Conservation (phyloP, 2,329 filamentous ascomycete genomes). For the Fusarium poae region DNA sequence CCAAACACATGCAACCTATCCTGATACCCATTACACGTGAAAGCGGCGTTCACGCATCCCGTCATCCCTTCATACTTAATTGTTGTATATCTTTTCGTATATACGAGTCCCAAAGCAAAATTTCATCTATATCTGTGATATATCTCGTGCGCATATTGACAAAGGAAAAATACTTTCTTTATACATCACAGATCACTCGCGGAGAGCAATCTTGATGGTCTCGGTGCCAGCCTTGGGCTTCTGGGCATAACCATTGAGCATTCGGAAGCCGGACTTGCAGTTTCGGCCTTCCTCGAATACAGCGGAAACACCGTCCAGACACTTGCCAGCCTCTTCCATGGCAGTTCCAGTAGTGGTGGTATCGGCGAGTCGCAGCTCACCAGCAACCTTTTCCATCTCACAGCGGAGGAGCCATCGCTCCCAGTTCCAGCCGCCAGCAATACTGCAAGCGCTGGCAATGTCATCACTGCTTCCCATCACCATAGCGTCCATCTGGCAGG, state of each 20-base stretch:
- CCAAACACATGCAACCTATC: conserved; percentile 34
- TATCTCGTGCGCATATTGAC: conserved; percentile 29
- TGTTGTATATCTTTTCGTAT: conserved; percentile 25
- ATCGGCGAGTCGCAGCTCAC: conserved; percentile 70
- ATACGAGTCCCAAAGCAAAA: conserved; percentile 14
- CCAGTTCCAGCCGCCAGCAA: conserved; percentile 92
- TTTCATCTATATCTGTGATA: conserved; percentile 32
- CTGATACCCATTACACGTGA: conserved; percentile 32
- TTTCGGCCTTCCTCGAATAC: conserved; percentile 74
- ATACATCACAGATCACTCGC: conserved; percentile 34
- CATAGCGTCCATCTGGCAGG: conserved; percentile 71
- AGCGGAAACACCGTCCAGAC: conserved; percentile 70
- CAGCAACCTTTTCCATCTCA: conserved; percentile 82
- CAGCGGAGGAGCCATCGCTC: conserved; percentile 95
- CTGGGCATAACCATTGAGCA: conserved; percentile 72
- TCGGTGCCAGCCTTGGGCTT: conserved; percentile 65
- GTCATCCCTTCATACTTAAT: conserved; percentile 35
- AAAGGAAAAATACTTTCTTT: conserved; percentile 40
- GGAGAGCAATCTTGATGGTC: conserved; percentile 56
- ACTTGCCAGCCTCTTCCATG: conserved; percentile 69
- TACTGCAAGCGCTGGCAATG: conserved; percentile 80
- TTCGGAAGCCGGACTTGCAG: conserved; percentile 70
- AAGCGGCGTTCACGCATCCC: conserved; percentile 40
- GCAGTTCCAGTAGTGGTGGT: conserved; percentile 64
- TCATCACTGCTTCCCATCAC: conserved; percentile 76